phyloP scores from a whole-genome alignment of 805 yeast species.

The Monosporozyma servazzii region DNA sequence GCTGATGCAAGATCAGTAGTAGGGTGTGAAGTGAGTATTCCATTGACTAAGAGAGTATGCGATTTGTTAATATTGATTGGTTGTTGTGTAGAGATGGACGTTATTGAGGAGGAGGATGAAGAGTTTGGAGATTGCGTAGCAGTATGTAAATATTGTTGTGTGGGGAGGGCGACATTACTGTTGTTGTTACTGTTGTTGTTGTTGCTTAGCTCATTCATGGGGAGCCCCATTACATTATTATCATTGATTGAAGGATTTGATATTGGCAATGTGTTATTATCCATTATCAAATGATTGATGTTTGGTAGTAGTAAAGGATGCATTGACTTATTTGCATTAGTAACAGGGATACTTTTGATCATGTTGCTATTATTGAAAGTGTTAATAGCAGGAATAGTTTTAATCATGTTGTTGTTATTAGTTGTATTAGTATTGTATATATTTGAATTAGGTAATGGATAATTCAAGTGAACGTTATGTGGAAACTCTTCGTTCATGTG shows the following conservation, averaged over 20 bases:
- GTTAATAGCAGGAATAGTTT: not conserved
- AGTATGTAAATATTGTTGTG: not conserved
- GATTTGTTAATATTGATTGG: not conserved
- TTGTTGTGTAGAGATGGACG: not conserved
- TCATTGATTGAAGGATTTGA: not conserved
- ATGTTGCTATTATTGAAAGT: not conserved
- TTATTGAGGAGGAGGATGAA: not conserved
- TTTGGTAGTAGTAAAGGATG: constrained; percentile 8
- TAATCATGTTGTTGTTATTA: not conserved
- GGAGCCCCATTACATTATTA: not conserved
- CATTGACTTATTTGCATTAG: constrained; percentile 7
- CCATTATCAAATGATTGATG: not conserved
- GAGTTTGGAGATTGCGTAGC: not conserved
- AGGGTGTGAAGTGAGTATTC: not conserved
- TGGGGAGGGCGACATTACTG: not conserved
- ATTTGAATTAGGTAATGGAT: not conserved
- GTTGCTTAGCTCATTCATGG: not conserved
- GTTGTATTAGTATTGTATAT: not conserved
- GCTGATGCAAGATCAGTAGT: not conserved
- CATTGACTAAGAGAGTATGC: not conserved
- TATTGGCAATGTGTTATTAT: not conserved
- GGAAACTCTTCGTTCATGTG: not conserved
- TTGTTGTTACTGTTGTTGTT: not conserved
- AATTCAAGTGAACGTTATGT: not conserved
- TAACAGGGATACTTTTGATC: constrained; percentile 3